Evolutionary conservation across 2,329 filamentous ascomycete species (phyloP).

Genomic region (Colletotrichum phormii): DNA sequence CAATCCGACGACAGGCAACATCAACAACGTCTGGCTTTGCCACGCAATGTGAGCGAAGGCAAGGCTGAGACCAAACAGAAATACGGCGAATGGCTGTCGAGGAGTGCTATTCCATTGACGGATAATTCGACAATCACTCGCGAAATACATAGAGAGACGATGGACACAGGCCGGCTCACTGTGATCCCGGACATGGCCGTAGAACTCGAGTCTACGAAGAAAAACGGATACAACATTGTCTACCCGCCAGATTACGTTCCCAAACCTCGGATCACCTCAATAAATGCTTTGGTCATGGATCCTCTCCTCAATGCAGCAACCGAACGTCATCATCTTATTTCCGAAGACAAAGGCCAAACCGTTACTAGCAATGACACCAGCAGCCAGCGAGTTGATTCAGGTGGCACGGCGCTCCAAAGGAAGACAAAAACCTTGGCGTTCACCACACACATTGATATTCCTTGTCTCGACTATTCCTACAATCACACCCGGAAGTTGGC

Average conservation of each 20-base stretch:
- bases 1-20: neutral
- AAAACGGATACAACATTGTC: neutral
- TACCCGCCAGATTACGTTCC: neutral
- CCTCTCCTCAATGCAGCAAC: neutral
- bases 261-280: neutral
- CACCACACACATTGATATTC: neutral
- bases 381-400: too few relatives aligned
- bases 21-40: neutral
- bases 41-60: neutral
- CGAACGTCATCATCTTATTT: neutral
- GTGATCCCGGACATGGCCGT: neutral
- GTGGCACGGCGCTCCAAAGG: neutral
- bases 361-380: neutral
- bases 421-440: slow-evolving; percentile 11
- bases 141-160: neutral
- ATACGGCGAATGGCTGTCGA: neutral
- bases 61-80: neutral
- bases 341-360: neutral
- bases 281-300: neutral
- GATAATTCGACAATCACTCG: neutral
- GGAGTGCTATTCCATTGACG: neutral
- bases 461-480: neutral
- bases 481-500: neutral
- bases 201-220: neutral
- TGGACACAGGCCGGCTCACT: neutral